These are phyloP conservation scores for Salmacisia buchloeana DNA, from an alignment of 1,284 basidiomycete genomes.

Conservation along the genomic window DNA sequence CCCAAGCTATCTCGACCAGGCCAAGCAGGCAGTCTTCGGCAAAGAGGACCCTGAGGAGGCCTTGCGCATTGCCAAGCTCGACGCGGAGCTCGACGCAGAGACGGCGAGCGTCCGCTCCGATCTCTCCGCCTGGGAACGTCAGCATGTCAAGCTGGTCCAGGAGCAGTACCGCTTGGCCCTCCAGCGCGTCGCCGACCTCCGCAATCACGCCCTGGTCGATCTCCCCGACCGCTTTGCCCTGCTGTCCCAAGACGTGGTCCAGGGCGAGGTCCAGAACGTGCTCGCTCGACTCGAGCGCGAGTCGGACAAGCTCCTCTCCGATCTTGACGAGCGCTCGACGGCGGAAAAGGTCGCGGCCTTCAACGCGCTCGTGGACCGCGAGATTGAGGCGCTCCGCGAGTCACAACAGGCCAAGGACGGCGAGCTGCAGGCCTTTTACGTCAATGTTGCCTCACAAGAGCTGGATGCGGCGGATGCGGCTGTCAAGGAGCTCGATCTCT, in stretches of 20 bases:
- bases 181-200: conserved; percentile 30
- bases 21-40: conserved; percentile 29
- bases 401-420: conserved; percentile 23
- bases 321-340: conserved; percentile 9
- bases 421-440: conserved; percentile 7
- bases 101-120: conserved; percentile 27
- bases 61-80: conserved; percentile 30
- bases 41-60: conserved; percentile 21
- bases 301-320: conserved; percentile 24
- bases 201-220: conserved; percentile 24
- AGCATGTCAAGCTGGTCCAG: conserved; percentile 30
- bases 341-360: conserved; percentile 5
- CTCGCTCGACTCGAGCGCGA: conserved; percentile 32
- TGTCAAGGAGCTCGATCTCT: conserved; percentile 32
- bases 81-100: conserved; percentile 39
- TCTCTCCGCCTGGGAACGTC: conserved; percentile 39
- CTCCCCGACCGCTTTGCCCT: conserved; percentile 38
- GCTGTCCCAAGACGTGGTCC: conserved; percentile 34
- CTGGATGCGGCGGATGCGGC: conserved; percentile 27
- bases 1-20: conserved; percentile 28
- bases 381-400: conserved; percentile 18
- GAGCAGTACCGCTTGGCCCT: conserved; percentile 36
- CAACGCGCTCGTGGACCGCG: conserved; percentile 13
- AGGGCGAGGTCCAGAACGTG: conserved; percentile 31
- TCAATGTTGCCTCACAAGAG: conserved; percentile 20